A percentile compares a stretch with the other conserved stretches of the same genome.
Evolutionary conservation across 2,329 filamentous ascomycete genomes (phyloP).

Genomic region (Fusarium tupiense): DNA sequence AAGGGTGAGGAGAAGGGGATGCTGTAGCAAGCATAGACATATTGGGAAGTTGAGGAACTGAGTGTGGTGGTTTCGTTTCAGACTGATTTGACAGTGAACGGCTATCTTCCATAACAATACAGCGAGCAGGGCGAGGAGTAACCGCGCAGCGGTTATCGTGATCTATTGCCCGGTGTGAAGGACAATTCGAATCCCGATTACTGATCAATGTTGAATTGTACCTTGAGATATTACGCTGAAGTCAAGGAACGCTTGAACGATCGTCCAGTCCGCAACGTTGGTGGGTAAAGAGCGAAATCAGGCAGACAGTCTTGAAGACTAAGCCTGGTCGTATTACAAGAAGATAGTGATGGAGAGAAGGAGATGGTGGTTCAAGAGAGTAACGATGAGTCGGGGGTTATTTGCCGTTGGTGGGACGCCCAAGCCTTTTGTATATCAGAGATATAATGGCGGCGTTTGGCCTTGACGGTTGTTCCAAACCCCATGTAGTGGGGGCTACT

Average conservation of each 20-base stretch:
- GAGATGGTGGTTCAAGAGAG: conserved; percentile 10
- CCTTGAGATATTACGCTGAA: conserved; percentile 24
- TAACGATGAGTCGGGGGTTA: conserved; percentile 20
- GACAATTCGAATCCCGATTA: background rate
- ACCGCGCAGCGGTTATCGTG: conserved; percentile 34
- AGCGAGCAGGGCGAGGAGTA: conserved; percentile 26
- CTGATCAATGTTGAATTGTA: background rate
- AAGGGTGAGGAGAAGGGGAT: conserved; percentile 52
- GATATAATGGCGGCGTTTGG: conserved; percentile 42
- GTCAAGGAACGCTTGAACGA: conserved; percentile 3
- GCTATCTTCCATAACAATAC: conserved; percentile 55
- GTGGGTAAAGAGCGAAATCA: conserved; percentile 28
- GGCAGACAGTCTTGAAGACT: conserved; percentile 6
- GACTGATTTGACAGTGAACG: conserved; percentile 46
- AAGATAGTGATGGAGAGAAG: conserved; percentile 9
- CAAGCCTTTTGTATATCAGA: conserved; percentile 47
- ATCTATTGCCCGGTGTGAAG: conserved; percentile 14
- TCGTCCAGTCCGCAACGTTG: conserved; percentile 3
- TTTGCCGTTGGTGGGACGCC: conserved; percentile 36
- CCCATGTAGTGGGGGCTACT: conserved; percentile 35
- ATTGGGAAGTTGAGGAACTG: conserved; percentile 45
- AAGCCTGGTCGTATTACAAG: conserved; percentile 18
- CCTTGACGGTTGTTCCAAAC: conserved; percentile 36
- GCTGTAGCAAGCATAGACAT: conserved; percentile 63
- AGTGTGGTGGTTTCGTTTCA: conserved; percentile 41